Evolutionary conservation across 2,329 filamentous ascomycete species (phyloP).

Genomic region (Neonectria punicea): DNA sequence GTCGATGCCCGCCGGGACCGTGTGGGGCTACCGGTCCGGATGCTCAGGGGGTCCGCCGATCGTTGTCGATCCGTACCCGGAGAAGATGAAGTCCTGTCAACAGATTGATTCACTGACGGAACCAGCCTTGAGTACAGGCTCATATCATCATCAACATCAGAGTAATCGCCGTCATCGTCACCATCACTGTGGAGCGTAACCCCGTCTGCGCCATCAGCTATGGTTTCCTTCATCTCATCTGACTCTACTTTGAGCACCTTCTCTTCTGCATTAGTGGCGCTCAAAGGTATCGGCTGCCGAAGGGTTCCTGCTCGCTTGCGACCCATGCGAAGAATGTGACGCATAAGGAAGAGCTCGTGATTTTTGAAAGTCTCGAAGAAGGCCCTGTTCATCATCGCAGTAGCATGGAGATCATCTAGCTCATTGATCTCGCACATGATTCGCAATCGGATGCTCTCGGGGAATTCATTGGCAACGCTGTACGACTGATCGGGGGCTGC

Average conservation of each 20-base stretch:
- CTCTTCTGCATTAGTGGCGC: constrained; percentile 44
- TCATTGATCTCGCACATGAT: constrained; percentile 54
- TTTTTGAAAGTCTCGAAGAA: constrained; percentile 59
- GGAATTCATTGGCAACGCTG: constrained; percentile 48
- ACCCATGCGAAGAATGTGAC: constrained; percentile 48
- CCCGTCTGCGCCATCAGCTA: constrained; percentile 43
- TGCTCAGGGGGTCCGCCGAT: constrained; percentile 29
- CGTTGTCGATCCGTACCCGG: constrained; percentile 19
- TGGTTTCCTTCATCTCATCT: constrained; percentile 44
- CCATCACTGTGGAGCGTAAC: constrained; percentile 46
- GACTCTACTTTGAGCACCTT: constrained; percentile 49
- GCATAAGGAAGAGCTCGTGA: constrained; percentile 54
- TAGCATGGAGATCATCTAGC: constrained; percentile 54
- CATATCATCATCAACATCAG: constrained; percentile 40
- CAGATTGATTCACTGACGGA: constrained; percentile 31
- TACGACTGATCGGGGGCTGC: constrained; percentile 45
- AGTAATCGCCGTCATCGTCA: constrained; percentile 41
- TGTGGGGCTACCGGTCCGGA: constrained; percentile 32
- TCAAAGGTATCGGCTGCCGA: constrained; percentile 36
- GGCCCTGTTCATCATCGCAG: constrained; percentile 53
- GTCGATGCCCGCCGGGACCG: constrained; percentile 30
- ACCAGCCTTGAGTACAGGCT: constrained; percentile 37
- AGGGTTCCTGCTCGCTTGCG: constrained; percentile 31
- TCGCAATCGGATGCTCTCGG: constrained; percentile 51
- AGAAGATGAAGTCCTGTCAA: constrained; percentile 27